Evolutionary conservation across 225 moss, liverwort and hornwort genomes (phyloP), one percentile per base, ranked within the genome.

Genomic region (Physcomitrellopsis africana): DNA sequence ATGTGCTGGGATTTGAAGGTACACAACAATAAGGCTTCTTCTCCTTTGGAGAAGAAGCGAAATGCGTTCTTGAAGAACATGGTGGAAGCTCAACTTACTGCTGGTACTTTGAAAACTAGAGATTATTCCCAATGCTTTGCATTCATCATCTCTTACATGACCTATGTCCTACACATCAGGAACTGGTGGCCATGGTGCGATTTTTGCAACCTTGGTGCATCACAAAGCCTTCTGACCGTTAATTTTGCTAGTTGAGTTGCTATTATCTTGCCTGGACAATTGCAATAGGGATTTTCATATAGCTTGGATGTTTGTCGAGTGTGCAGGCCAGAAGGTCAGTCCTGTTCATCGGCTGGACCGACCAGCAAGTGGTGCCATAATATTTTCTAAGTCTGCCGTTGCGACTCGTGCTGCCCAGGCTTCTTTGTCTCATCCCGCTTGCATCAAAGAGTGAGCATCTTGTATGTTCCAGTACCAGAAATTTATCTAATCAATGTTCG

Each of bases 361-460:
- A 55, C 89, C 89, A 65, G 81, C 89, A 44, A 91, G 91, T 81
- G 91, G 89, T 18, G 83, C 76, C 44, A 65, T 91, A 48, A 65
- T 91, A 26, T 91, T 91, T 41, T 87, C 91, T 7, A 91, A 91
- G 80, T 80, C 68, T 1, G 24, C 73, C 1, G 75, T 79, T 62
- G 84, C 91, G 32, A 85, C 89, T 68, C 85, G 83, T 26, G 87
- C 81, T 62, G 83, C 85, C 19, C 89, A 91, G 62, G 81, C 81
- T 47, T 83, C 89, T 12, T 79, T 91, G 42, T 72, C 89, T 17
- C 91, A 91, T 69, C 80, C 85, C 29, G 62, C 77, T 51, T 79
- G 83, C 76, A 80, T 91, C 75, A 91, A 91, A 89, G 91, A 89
- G 91, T 91, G 83, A 82, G 88, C 77, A 74, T 78, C 76, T 76